Conservation (phyloP, 768 basidiomycete genomes). For the Tylopilus rubrobrunneus region DNA sequence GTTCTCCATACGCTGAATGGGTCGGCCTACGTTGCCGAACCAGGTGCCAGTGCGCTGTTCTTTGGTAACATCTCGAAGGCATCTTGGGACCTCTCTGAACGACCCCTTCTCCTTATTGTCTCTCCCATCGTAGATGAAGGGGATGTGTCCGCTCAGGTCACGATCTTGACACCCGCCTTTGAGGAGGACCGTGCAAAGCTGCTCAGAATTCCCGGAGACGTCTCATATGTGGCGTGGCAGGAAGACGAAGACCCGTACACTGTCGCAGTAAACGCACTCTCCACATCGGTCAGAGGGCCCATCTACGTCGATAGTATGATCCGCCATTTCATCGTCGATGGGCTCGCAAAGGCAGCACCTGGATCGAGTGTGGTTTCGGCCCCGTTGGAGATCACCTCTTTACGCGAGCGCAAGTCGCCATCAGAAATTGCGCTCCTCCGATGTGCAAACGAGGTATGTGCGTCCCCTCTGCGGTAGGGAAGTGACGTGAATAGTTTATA, state of each 20-base stretch:
- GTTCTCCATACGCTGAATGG: conserved; percentile 48
- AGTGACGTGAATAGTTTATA: not conserved
- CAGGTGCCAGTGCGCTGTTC: conserved; percentile 66
- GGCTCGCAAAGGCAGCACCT: conserved; percentile 45
- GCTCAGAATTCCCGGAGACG: conserved; percentile 48
- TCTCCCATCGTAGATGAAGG: conserved; percentile 35
- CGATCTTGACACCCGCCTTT: conserved; percentile 72
- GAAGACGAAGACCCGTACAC: conserved; percentile 69
- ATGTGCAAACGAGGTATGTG: conserved; percentile 81
- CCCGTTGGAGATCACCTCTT: conserved; percentile 47
- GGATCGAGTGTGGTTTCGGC: conserved; percentile 43
- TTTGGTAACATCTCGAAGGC: conserved; percentile 65
- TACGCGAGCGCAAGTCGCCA: conserved; percentile 72
- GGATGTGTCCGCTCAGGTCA: conserved; percentile 41
- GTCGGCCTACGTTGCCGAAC: conserved; percentile 75
- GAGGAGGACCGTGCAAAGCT: conserved; percentile 67
- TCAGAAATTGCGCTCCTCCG: conserved; percentile 68
- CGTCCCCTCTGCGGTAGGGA: conserved; percentile 3
- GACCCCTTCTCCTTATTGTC: conserved; percentile 70
- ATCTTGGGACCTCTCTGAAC: conserved; percentile 72
- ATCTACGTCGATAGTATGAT: conserved; percentile 61
- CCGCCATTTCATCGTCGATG: conserved; percentile 63
- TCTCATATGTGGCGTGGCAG: conserved; percentile 54
- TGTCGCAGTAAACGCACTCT: conserved; percentile 36
- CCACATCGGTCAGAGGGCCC: conserved; percentile 25